phyloP scores from a whole-genome alignment of 1,139 yeast genomes.

The Yamadazyma siamensis region DNA sequence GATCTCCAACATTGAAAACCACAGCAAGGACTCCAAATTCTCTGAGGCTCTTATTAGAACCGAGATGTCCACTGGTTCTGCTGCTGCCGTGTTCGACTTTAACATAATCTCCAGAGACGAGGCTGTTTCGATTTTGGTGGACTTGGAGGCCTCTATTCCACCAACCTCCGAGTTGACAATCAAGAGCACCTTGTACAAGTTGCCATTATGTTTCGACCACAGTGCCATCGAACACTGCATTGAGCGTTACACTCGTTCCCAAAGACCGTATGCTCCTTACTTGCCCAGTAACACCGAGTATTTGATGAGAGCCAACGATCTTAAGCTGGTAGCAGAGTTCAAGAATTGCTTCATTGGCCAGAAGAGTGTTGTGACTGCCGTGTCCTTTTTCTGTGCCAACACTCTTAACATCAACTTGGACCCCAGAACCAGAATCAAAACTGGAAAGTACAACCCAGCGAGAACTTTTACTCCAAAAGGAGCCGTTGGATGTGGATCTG shows the following conservation, averaged over 20 bases:
- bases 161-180: constrained; percentile 25
- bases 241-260: constrained; percentile 31
- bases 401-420: constrained; percentile 30
- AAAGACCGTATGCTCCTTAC: constrained; percentile 35
- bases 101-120: constrained; percentile 15
- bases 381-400: constrained; percentile 35
- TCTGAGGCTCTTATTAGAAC: constrained; percentile 16
- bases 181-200: constrained; percentile 24
- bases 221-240: constrained; percentile 27
- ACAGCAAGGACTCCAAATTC: constrained; percentile 5
- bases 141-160: constrained; percentile 23
- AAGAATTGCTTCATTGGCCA: constrained; percentile 25
- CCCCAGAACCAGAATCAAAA: constrained; percentile 29
- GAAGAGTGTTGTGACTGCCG: constrained; percentile 31
- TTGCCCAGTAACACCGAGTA: constrained; percentile 30
- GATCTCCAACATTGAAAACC: constrained; percentile 8
- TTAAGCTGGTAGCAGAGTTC: constrained; percentile 23
- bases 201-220: constrained; percentile 31
- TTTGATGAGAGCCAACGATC: constrained; percentile 27
- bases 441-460: constrained; percentile 36
- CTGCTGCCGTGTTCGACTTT: constrained; percentile 19
- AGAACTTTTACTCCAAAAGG: constrained; percentile 37
- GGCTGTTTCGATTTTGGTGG: constrained; percentile 17
- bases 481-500: constrained; percentile 31
- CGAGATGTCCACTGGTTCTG: constrained; percentile 27